phyloP scores from a whole-genome alignment of 1,284 basidiomycete genomes.

The Gymnopus androsaceus region DNA sequence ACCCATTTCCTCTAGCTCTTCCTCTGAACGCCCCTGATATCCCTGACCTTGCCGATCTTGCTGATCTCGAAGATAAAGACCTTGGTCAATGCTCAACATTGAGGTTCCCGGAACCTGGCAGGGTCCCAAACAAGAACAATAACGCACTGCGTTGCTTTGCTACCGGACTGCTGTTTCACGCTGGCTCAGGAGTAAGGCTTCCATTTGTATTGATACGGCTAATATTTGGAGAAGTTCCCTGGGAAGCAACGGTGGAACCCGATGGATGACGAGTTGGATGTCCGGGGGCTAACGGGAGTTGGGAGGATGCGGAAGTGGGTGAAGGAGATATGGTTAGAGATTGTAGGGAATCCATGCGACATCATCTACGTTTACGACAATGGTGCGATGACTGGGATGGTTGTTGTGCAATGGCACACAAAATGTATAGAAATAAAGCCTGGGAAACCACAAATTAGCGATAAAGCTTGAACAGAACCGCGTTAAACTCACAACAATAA shows the following conservation, averaged over 20 bases:
- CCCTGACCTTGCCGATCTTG: slow-evolving; percentile 16
- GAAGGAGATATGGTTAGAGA: slow-evolving; percentile 25
- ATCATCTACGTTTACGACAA: slow-evolving; percentile 12
- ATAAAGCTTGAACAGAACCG: neutral
- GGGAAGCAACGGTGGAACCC: too few relatives aligned
- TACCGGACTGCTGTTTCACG: slow-evolving; percentile 22
- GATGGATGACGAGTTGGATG: too few relatives aligned
- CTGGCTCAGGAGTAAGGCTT: slow-evolving; percentile 26
- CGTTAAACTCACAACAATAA: neutral
- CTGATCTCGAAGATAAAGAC: slow-evolving; percentile 15
- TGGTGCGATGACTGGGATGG: slow-evolving; percentile 21
- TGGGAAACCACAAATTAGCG: slow-evolving; percentile 22
- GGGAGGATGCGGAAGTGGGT: slow-evolving; percentile 14
- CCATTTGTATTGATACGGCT: slow-evolving; percentile 29
- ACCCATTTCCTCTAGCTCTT: too few relatives aligned
- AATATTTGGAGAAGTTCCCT: slow-evolving; percentile 5
- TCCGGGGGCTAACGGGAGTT: slow-evolving; percentile 17
- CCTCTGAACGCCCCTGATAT: slow-evolving; percentile 6
- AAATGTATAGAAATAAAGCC: slow-evolving; percentile 38
- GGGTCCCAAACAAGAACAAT: slow-evolving; percentile 18
- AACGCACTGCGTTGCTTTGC: slow-evolving; percentile 9
- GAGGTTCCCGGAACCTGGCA: slow-evolving; percentile 5
- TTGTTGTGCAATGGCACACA: slow-evolving; percentile 29
- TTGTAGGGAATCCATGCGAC: slow-evolving; percentile 21
- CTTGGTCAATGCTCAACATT: slow-evolving; percentile 13